A percentile compares a stretch with the other conserved stretches of the same genome.
Evolutionary conservation across 257 asterid species (phyloP).

Genomic region (Mitragyna speciosa): DNA sequence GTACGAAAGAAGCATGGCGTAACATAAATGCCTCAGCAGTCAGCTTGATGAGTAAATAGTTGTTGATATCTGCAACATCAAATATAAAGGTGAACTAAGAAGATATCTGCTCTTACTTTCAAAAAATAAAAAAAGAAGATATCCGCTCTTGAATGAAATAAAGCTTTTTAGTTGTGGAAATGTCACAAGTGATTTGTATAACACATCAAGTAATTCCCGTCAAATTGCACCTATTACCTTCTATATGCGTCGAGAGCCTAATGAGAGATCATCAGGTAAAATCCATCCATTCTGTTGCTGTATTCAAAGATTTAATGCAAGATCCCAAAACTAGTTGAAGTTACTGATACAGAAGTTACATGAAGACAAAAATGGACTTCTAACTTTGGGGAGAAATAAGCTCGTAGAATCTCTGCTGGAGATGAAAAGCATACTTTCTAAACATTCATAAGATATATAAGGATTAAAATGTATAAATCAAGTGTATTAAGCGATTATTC

Average conservation of each 20-base stretch:
- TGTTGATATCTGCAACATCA: neutral
- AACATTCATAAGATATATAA: neutral
- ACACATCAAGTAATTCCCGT: neutral
- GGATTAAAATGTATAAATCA: neutral
- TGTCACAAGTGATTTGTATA: neutral
- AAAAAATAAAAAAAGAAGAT: too few species aligned
- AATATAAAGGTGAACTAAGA: neutral
- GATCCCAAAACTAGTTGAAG: neutral
- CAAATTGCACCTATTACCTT: neutral
- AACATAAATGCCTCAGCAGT: too few species aligned
- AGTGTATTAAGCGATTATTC: conserved; percentile 3
- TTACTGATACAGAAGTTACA: neutral
- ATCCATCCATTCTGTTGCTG: neutral
- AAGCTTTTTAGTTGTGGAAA: neutral
- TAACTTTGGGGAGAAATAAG: neutral
- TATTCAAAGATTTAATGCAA: neutral
- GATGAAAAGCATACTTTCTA: neutral
- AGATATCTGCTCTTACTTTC: neutral
- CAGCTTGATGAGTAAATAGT: neutral
- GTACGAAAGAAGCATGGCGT: neutral
- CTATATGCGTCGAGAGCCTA: neutral
- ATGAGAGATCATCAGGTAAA: neutral
- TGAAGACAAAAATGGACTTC: neutral
- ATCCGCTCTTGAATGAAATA: neutral
- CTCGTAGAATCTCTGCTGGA: neutral